Base-by-base conservation (phyloP, 306 rosid genomes). In the Trifolium dubium region DNA sequence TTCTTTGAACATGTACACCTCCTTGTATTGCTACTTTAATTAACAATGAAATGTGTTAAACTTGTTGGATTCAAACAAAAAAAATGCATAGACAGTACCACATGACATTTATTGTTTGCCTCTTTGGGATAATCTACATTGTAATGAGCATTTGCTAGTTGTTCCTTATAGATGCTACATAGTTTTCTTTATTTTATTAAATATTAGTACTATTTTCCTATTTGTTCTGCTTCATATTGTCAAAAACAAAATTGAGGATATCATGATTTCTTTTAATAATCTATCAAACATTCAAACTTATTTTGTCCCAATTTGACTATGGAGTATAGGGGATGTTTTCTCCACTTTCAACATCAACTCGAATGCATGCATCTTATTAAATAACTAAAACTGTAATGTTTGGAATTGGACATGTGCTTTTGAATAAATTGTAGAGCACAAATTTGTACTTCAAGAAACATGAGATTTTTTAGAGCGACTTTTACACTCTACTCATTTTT, bases 31-130 rank as follows among this genome's bases (percentile, higher is more conserved):
- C 23, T 23, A 23, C 23, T 23, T 23, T 23, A 1, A 23, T 23
- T 23, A 23, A 23, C 23, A 23, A 23, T 23, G 23, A 23, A 23
- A 0, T 0, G 23, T 23, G 23, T 23, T 23, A 23, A 23, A 1
- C 23, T 23, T 23, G 23, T 23, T 23, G 0, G 23, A 23, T 23
- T 23, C n/a, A n/a, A n/a, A n/a, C n/a, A 23, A 23, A 23, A 23
- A 23, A 23, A 23, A 23, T 23, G 23, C 23, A 23, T 23, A 23
- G 23, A 23, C 23, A 23, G 1, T 23, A 23, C 23, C 23, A 23
- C 23, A 23, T 23, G 23, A 71, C 43, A 71, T 59, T 28, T 47
- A 49, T 63, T 18, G 63, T 34, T 62, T 62, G 49, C 35, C 77
- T 44, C 59, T 31, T 47, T 32, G 6, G 6, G 59, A 44, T 59